Conservation (phyloP, 192 early-diverging fungal species). For the Phlyctochytrium planicorne region DNA sequence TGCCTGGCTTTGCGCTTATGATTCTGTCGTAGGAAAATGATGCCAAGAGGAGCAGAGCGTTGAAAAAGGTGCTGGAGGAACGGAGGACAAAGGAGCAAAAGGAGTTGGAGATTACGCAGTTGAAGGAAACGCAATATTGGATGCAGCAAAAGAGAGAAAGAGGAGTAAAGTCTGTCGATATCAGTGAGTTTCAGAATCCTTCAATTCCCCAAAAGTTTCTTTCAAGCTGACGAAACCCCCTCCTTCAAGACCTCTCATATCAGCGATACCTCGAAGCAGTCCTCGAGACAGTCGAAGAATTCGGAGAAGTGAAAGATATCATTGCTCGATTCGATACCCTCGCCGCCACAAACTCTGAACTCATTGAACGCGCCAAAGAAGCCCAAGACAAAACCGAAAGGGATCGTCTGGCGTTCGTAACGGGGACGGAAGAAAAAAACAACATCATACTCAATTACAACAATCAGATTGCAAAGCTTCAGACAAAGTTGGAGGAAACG, state of each 20-base stretch:
- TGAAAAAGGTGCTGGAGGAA: slow-evolving; percentile 61
- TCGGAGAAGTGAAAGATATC: slow-evolving; percentile 62
- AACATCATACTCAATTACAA: slow-evolving; percentile 62
- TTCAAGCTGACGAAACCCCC: not conserved
- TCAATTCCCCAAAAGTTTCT: not conserved
- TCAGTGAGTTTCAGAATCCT: slow-evolving; percentile 31
- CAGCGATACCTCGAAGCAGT: slow-evolving; percentile 57
- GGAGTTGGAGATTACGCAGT: slow-evolving; percentile 46
- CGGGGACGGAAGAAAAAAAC: slow-evolving; percentile 60
- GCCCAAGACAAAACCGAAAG: slow-evolving; percentile 57
- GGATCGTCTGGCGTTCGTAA: slow-evolving; percentile 46
- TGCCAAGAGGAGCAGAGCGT: slow-evolving; percentile 61
- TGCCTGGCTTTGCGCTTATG: not conserved
- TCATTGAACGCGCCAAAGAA: slow-evolving; percentile 54
- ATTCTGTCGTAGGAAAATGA: slow-evolving; percentile 56
- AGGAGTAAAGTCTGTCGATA: slow-evolving; percentile 44
- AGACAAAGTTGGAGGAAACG: slow-evolving; percentile 55
- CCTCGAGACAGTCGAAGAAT: slow-evolving; percentile 56
- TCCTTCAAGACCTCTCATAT: slow-evolving; percentile 46
- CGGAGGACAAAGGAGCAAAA: slow-evolving; percentile 55
- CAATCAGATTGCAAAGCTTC: slow-evolving; percentile 62
- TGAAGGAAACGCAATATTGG: slow-evolving; percentile 34
- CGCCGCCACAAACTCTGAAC: slow-evolving; percentile 59
- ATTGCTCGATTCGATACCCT: slow-evolving; percentile 62
- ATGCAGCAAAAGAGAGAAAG: slow-evolving; percentile 15